Base-by-base conservation (phyloP, 495 filamentous ascomycete species). In the Penicillium antarcticum region DNA sequence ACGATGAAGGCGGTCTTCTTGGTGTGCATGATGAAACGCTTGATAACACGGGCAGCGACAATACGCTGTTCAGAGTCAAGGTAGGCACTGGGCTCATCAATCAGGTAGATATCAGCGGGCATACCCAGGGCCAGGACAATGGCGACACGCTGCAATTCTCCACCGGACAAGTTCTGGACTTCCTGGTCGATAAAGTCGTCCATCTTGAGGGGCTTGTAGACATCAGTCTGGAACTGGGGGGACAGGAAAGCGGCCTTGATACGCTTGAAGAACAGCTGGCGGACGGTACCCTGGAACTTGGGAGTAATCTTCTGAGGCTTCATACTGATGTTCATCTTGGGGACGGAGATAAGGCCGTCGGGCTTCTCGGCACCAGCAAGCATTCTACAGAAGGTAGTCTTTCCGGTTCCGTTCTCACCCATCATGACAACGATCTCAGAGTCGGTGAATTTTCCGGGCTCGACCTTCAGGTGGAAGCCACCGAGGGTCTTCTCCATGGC, bases 101-200 rank as follows among this genome's bases (percentile, higher is more conserved):
- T 97, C 53, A 98, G 82, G 63, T 98, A 98, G 67, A 98, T 95
- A 68, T 98, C 94, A 16, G 94, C 94, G n/a, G 95, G 94, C 12
- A 91, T 78, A 56, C 94, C 94, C 19, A 98, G 85, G 12, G 94
- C 92, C 49, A 98, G 79, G 31, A 97, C 94, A 62, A 97, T 97
- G 63, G 95, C 94, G 26, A 98, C 92, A 79, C 94, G 90, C 65
- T 98, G 94, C 75, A 98, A 78, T 82, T 98, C 94, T 86, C 94
- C 94, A 81, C 94, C 94, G 34, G 95, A 98, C 61, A 98, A 75
- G 70, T 97, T 94, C 78, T 96, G 95, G 47, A 98, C 94, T 76
- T 98, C 94, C 68, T 98, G 94, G 65, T 97, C 94, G 61, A 98
- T 97, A 74, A 97, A 98, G 63, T 97, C 95, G 33, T 98, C 95